A percentile compares a stretch with the other conserved stretches of the same genome.
These are phyloP conservation scores for Medicago truncatula DNA, from an alignment of 306 rosid species.

Conservation along the genomic window DNA sequence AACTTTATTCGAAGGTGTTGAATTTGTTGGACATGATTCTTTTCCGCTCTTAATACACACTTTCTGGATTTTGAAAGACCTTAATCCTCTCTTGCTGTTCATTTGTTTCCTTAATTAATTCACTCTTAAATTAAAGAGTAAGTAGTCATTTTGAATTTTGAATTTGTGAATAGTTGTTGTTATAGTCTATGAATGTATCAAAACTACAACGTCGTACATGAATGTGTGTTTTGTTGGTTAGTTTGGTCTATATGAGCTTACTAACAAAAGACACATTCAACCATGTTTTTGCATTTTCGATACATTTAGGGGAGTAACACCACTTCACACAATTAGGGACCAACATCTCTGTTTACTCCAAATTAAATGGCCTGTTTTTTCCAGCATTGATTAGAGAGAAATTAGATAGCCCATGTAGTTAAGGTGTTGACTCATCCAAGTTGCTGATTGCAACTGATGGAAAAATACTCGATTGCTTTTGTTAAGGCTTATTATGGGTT, in stretches of 20 bases:
- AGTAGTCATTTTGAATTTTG: too few relatives aligned
- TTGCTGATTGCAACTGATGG: background rate
- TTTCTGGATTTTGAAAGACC: too few relatives aligned
- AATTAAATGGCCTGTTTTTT: too few relatives aligned
- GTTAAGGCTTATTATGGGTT: conserved; percentile 30
- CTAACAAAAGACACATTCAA: background rate
- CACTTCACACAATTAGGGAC: background rate
- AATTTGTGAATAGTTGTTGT: too few relatives aligned
- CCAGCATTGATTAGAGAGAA: background rate
- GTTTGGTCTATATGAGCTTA: background rate
- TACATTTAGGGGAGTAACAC: background rate
- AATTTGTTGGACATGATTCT: too few relatives aligned
- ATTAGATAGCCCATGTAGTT: background rate
- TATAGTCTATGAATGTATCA: too few relatives aligned
- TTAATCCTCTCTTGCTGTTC: too few relatives aligned
- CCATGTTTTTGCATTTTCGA: background rate
- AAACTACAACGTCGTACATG: too few relatives aligned
- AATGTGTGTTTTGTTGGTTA: too few relatives aligned
- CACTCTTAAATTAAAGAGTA: too few relatives aligned
- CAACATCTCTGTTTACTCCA: background rate
- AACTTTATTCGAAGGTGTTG: background rate
- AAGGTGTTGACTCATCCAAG: background rate
- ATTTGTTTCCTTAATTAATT: too few relatives aligned
- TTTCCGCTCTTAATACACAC: too few relatives aligned
- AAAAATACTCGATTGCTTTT: background rate